Evolutionary conservation across 176 grass and related monocot species (phyloP), one percentile per base, ranked within the genome.

Genomic region (Luzula sylvatica): DNA sequence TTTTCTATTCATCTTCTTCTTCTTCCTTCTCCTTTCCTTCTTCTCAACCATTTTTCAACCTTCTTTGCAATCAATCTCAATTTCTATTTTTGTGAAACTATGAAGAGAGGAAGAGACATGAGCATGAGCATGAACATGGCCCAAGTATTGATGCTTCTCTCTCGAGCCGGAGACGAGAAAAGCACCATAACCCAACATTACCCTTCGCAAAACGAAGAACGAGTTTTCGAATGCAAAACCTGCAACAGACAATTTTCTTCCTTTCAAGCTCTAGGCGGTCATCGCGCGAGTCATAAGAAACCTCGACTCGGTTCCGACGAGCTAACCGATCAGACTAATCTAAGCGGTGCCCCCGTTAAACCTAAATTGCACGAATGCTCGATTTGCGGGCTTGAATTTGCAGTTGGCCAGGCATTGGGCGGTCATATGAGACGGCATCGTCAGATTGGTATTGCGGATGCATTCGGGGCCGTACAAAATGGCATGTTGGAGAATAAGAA

Each of bases 381-480:
- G 55, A 68, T 99, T 55, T 99, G 93, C 48, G 93, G 93, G 3
- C 86, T 99, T 58, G 72, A 99, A 79, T 92, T 99, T 48, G 38
- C 75, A 56, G 75, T 99, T 32, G 93, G 93, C 6, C 86, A 99
- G 72, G 93, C 93, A 42, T 78, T 99, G 20, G 86, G 93, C 21
- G 93, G 93, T 2, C 93, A 99, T 56, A 99, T 99, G 86, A 73
- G 93, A 42, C 81, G 93, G 25, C 93, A 99, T 68, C 69, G 93
- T 8, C 42, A 75, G 14, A 64, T 71, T 8, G 30, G 43, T 32
- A 53, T 43, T 4, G 39, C 24, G 19, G 47, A 7, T 1, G 59
- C 26, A n/a, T 64, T 47, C 24, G 47, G 58, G 13, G 30, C 30
- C 7, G 20, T 62, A 43, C 42, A 46, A 5, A 58, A 70, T 48